phyloP scores from a whole-genome alignment of 2,329 filamentous ascomycete species.

The Xylariaceae sp. region DNA sequence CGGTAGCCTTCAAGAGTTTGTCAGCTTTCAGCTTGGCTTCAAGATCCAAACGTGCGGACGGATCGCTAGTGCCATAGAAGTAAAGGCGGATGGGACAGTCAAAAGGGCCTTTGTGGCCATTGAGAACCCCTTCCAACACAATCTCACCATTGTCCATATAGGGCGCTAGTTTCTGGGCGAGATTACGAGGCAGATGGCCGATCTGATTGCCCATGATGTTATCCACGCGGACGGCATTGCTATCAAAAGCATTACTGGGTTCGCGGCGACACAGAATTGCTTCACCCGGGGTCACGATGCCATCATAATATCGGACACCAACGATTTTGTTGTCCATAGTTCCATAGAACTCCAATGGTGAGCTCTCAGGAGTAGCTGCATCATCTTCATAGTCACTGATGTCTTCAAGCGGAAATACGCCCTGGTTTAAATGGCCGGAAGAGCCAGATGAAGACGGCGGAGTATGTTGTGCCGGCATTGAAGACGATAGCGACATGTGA shows the following conservation, averaged over 20 bases:
- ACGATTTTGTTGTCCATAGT: conserved; percentile 62
- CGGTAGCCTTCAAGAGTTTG: conserved; percentile 64
- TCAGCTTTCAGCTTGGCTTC: conserved; percentile 67
- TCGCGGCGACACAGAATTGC: conserved; percentile 65
- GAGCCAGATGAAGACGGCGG: conserved; percentile 29
- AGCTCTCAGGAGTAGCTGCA: conserved; percentile 51
- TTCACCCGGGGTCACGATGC: conserved; percentile 63
- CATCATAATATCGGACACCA: conserved; percentile 59
- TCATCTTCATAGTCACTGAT: conserved; percentile 47
- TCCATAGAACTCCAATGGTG: conserved; percentile 53
- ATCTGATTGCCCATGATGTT: conserved; percentile 79
- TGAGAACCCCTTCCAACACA: conserved; percentile 71
- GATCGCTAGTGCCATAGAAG: conserved; percentile 71
- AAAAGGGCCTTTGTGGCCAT: conserved; percentile 67
- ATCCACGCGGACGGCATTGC: conserved; percentile 77
- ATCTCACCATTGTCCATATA: conserved; percentile 71
- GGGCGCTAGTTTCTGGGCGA: conserved; percentile 74
- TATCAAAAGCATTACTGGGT: conserved; percentile 69
- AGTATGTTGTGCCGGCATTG: conserved; percentile 13
- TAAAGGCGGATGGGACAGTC: conserved; percentile 76
- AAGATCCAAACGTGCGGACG: conserved; percentile 57
- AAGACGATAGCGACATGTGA: conserved; percentile 13
- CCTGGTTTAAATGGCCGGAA: conserved; percentile 16
- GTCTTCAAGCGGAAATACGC: conserved; percentile 30
- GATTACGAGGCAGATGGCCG: conserved; percentile 72